Conservation (phyloP, 2,329 filamentous ascomycete species). For the Gnomoniopsis sp. region DNA sequence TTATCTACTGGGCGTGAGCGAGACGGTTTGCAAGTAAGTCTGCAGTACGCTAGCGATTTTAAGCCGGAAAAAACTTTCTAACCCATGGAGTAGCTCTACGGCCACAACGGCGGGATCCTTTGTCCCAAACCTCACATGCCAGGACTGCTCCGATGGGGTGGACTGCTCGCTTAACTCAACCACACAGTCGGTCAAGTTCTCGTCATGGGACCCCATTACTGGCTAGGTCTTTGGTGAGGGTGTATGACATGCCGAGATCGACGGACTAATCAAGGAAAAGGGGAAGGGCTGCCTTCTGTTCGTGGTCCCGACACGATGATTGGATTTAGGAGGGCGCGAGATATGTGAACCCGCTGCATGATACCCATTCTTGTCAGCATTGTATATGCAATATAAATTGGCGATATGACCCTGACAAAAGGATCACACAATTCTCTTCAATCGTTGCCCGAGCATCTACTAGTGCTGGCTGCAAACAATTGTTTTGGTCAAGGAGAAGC, state of each 20-base stretch:
- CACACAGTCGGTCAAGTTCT: constrained; percentile 1
- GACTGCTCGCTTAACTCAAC: constrained; percentile 9
- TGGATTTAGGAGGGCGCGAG: neutral
- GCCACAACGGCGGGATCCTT: constrained; percentile 12
- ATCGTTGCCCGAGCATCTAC: too few species aligned
- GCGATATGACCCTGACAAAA: neutral
- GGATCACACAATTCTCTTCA: neutral
- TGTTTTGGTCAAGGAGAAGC: too few species aligned
- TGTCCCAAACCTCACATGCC: constrained; percentile 8
- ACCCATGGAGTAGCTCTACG: constrained; percentile 1
- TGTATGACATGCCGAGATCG: neutral
- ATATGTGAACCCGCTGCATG: neutral
- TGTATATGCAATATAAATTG: neutral
- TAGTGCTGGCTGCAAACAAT: too few species aligned
- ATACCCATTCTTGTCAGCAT: neutral
- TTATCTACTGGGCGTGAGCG: constrained; percentile 36
- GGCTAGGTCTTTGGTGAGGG: neutral
- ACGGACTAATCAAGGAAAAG: neutral
- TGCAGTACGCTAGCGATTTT: neutral
- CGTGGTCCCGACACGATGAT: neutral
- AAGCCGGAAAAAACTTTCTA: neutral
- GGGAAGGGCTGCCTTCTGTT: neutral
- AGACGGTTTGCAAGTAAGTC: constrained; percentile 36
- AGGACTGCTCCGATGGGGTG: constrained; percentile 2
- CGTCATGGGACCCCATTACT: neutral